Evolutionary conservation across 2,329 filamentous ascomycete species (phyloP).

Genomic region (Stagonosporopsis rhizophila): DNA sequence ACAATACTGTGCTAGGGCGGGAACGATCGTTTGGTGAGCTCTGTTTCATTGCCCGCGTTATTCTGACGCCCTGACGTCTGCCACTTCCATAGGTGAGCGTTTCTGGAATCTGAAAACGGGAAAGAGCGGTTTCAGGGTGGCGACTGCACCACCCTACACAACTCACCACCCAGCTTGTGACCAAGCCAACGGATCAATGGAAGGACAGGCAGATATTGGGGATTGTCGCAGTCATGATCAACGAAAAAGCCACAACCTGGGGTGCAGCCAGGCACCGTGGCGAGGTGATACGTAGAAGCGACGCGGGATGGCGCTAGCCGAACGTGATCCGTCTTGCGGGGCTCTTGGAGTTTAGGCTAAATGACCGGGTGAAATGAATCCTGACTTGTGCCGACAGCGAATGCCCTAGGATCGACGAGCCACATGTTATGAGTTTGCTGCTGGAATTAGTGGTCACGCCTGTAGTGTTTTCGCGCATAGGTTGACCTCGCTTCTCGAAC

Average conservation of each 20-base stretch:
- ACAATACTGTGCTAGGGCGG: slow-evolving; percentile 19
- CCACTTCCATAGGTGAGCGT: slow-evolving; percentile 24
- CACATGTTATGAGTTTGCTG: slow-evolving; percentile 26
- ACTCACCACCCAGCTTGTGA: slow-evolving; percentile 14
- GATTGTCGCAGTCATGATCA: slow-evolving; percentile 4
- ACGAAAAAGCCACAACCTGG: slow-evolving; percentile 16
- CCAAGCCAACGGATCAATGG: slow-evolving; percentile 30
- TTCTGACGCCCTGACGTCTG: slow-evolving; percentile 29
- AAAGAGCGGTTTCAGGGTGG: slow-evolving; percentile 26
- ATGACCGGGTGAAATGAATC: slow-evolving; percentile 17
- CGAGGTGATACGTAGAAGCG: slow-evolving; percentile 14
- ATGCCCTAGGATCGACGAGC: slow-evolving; percentile 36
- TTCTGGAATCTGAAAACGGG: slow-evolving; percentile 19
- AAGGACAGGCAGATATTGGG: slow-evolving; percentile 10
- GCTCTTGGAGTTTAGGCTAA: slow-evolving; percentile 25
- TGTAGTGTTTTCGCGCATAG: slow-evolving; percentile 40
- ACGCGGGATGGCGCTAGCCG: slow-evolving; percentile 15
- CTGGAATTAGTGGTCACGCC: slow-evolving; percentile 42
- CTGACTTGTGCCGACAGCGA: slow-evolving; percentile 18
- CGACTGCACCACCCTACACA: slow-evolving; percentile 29
- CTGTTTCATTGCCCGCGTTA: slow-evolving; percentile 38
- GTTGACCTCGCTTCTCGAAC: slow-evolving; percentile 50
- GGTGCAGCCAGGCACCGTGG: slow-evolving; percentile 19
- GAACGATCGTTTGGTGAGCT: slow-evolving; percentile 29
- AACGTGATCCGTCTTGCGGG: slow-evolving; percentile 11